Percentiles rank a stretch among this genome's conserved stretches.
Evolutionary conservation across 345 rosid species (phyloP).

Genomic region (Laguncularia racemosa): DNA sequence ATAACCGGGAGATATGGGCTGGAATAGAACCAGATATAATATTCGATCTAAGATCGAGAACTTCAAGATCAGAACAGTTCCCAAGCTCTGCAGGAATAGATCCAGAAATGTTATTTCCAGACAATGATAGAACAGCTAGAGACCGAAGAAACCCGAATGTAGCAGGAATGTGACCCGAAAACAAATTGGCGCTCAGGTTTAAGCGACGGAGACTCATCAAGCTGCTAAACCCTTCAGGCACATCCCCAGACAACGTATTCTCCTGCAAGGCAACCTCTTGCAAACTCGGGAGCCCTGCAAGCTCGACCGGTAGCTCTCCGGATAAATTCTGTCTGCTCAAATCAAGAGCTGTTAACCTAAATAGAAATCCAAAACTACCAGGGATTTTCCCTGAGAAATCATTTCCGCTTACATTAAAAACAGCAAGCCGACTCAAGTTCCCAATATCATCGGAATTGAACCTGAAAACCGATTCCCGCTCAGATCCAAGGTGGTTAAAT

Average conservation of each 20-base stretch:
- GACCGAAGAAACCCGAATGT: constrained; percentile 72
- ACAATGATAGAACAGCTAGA: constrained; percentile 57
- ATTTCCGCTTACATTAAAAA: constrained; percentile 52
- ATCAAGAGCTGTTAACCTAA: constrained; percentile 44
- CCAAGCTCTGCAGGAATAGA: constrained; percentile 66
- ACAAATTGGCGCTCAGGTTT: constrained; percentile 63
- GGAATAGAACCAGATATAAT: constrained; percentile 59
- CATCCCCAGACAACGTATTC: constrained; percentile 56
- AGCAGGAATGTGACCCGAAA: constrained; percentile 57
- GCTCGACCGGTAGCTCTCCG: constrained; percentile 65
- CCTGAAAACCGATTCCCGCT: constrained; percentile 58
- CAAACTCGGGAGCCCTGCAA: constrained; percentile 74
- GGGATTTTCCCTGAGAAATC: constrained; percentile 52
- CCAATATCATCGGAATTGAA: constrained; percentile 48
- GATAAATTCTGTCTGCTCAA: constrained; percentile 62
- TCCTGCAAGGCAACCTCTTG: constrained; percentile 84
- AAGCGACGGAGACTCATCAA: constrained; percentile 56
- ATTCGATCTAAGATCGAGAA: constrained; percentile 65
- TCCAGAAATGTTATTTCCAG: constrained; percentile 62
- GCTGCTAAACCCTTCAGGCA: constrained; percentile 89
- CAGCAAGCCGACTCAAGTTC: constrained; percentile 33
- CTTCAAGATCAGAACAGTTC: constrained; percentile 78
- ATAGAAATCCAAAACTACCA: constrained; percentile 36
- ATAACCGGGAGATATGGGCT: constrained; percentile 51
- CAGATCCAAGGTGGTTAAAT: constrained; percentile 61